phyloP scores from a whole-genome alignment of 257 asterid species.

The Solanum peruvianum region DNA sequence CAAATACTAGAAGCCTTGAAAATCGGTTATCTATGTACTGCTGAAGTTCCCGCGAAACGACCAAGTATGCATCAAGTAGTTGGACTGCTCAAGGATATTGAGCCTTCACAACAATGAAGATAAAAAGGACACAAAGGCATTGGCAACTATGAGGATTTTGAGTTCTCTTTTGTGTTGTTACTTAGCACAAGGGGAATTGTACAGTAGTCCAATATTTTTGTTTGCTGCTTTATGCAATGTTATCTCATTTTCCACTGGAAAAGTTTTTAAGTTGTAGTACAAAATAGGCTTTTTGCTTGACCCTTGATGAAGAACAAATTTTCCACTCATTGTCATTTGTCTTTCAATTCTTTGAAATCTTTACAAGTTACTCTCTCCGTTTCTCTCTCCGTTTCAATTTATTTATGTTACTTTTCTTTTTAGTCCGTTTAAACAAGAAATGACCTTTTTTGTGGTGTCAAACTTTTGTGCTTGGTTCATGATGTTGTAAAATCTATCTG shows the following conservation, averaged over 20 bases:
- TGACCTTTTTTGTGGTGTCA: neutral
- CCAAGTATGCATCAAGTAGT: slow-evolving; percentile 24
- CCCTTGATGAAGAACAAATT: neutral
- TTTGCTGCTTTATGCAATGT: neutral
- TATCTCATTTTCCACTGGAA: neutral
- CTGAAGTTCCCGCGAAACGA: slow-evolving; percentile 14
- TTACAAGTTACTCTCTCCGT: neutral
- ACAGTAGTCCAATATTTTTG: slow-evolving; percentile 4
- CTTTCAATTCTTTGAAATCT: neutral
- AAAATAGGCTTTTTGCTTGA: neutral
- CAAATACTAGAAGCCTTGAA: slow-evolving; percentile 18
- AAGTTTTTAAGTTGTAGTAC: neutral
- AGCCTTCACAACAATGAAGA: neutral
- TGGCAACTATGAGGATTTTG: neutral
- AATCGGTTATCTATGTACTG: slow-evolving; percentile 24
- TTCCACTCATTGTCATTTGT: neutral
- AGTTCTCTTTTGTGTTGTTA: neutral
- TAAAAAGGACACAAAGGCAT: neutral
- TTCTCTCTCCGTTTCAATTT: neutral
- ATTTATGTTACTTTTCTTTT: neutral
- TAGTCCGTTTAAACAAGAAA: neutral
- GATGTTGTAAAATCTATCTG: neutral
- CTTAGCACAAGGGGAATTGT: neutral
- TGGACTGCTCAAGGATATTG: slow-evolving; percentile 21
- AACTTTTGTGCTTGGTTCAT: neutral